Evolutionary conservation across 192 early-diverging fungal genomes (phyloP).

Genomic region (Dissophora globulifera): DNA sequence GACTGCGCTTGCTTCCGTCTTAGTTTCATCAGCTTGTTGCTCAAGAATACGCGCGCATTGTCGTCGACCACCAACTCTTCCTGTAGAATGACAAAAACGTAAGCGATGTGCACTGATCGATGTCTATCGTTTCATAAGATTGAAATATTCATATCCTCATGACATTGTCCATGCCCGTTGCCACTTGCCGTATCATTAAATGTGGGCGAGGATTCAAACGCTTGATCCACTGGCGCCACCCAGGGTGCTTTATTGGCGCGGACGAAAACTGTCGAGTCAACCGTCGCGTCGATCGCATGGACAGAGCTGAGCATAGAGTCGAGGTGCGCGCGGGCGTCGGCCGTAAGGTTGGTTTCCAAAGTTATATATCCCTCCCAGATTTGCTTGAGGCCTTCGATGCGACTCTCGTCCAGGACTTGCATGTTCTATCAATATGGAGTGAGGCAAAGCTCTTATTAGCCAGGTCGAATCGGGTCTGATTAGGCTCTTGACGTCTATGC

Average conservation of each 20-base stretch:
- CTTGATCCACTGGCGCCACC: slow-evolving; percentile 37
- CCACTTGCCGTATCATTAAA: slow-evolving; percentile 48
- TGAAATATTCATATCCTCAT: no score
- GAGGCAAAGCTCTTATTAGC: not conserved
- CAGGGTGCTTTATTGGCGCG: slow-evolving; percentile 40
- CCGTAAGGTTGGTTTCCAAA: slow-evolving; percentile 54
- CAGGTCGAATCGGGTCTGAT: not conserved
- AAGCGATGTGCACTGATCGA: no score
- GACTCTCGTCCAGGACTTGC: slow-evolving; percentile 67
- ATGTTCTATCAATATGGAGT: slow-evolving; percentile 60
- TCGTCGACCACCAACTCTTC: slow-evolving; percentile 67
- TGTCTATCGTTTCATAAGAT: no score
- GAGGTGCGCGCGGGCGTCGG: slow-evolving; percentile 41
- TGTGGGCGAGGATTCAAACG: slow-evolving; percentile 44
- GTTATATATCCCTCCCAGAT: slow-evolving; percentile 64
- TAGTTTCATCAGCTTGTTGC: slow-evolving; percentile 72
- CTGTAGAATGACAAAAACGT: no score
- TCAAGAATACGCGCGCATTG: slow-evolving; percentile 67
- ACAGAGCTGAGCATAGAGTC: slow-evolving; percentile 47
- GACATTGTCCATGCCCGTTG: not conserved
- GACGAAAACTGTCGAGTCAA: slow-evolving; percentile 66
- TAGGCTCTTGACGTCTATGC: not conserved
- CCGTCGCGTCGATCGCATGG: slow-evolving; percentile 57
- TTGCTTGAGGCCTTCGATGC: slow-evolving; percentile 61
- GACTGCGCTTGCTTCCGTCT: slow-evolving; percentile 60